Percentiles rank a stretch among this genome's conserved stretches.
phyloP scores from a whole-genome alignment of 805 yeast genomes.

The Candida tammaniensis region DNA sequence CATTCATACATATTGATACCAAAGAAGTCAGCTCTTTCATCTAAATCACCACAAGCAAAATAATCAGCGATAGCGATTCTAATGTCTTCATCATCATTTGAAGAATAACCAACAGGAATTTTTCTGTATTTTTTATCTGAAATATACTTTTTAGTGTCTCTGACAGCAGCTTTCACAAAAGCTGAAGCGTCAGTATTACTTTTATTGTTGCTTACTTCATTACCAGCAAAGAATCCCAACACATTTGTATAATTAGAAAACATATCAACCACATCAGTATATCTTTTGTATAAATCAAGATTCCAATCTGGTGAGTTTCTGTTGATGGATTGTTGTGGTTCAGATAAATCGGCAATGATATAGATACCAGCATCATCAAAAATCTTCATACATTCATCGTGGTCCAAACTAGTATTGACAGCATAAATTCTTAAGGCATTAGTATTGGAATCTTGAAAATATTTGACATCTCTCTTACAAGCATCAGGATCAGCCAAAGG shows the following conservation, averaged over 20 bases:
- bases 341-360: conserved; percentile 46
- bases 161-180: conserved; percentile 91
- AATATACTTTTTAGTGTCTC: conserved; percentile 83
- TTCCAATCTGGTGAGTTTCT: conserved; percentile 81
- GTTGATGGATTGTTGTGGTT: conserved; percentile 75
- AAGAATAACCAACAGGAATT: conserved; percentile 93
- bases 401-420: conserved; percentile 35
- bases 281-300: conserved; percentile 66
- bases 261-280: conserved; percentile 77
- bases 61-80: conserved; percentile 78
- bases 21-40: conserved; percentile 70
- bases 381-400: conserved; percentile 39
- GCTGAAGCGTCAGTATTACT: conserved; percentile 89
- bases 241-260: conserved; percentile 76
- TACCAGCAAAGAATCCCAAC: conserved; percentile 95
- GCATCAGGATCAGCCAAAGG: conserved; percentile 41
- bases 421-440: conserved; percentile 45
- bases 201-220: conserved; percentile 86
- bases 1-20: conserved; percentile 88
- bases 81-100: conserved; percentile 83
- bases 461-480: conserved; percentile 42
- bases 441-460: conserved; percentile 35
- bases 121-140: conserved; percentile 59
- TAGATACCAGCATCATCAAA: conserved; percentile 47
- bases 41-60: conserved; percentile 74